Base-by-base conservation (phyloP, 371 early-diverging fungal genomes). In the Mortierella sp. region DNA sequence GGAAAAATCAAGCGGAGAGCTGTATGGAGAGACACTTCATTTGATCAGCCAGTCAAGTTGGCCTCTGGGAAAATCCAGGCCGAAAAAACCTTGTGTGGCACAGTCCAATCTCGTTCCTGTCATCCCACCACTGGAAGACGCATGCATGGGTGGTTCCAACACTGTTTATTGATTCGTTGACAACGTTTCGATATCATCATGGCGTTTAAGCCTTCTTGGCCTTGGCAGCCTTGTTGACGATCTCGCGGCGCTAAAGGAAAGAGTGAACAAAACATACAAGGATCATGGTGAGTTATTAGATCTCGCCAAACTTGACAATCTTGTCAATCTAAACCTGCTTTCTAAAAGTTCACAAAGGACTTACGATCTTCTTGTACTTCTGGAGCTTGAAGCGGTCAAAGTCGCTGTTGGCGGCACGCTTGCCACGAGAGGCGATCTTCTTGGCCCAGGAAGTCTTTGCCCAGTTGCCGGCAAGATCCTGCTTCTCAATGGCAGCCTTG, bases 381-480 rank as follows among this genome's bases (percentile, higher is more conserved):
- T 81, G 83, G 61, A 96, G 71, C 94, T 98, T 95, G 95, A 97
- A 97, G 79, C 99, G 93, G 81, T 98, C 98, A 79, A 98, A 97
- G 86, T 99, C 99, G 54, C 91, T 71, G 81, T 95, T 83, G 77
- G 78, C 71, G 60, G 92, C 87, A 74, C 98, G 92, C 80, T 80
- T 83, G 64, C 83, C 78, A 74, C 97, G 92, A 67, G 83, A 80
- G 49, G 84, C 91, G 67, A 96, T 82, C 92, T 96, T 97, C 91
- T 96, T 87, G 78, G 96, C 96, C 94, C 95, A 96, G 63, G 93
- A 83, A 78, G 98, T 90, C 84, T 93, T 87, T 72, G 81, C 81
- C 95, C 94, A 99, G 68, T 82, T 81, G 61, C 82, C 92, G 50
- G 83, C 85, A 56, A 94, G 73, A 55, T 94, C 90, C 81, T 91